Evolutionary conservation across 495 filamentous ascomycete species (phyloP).

Genomic region (Friedmanniomyces simplex): DNA sequence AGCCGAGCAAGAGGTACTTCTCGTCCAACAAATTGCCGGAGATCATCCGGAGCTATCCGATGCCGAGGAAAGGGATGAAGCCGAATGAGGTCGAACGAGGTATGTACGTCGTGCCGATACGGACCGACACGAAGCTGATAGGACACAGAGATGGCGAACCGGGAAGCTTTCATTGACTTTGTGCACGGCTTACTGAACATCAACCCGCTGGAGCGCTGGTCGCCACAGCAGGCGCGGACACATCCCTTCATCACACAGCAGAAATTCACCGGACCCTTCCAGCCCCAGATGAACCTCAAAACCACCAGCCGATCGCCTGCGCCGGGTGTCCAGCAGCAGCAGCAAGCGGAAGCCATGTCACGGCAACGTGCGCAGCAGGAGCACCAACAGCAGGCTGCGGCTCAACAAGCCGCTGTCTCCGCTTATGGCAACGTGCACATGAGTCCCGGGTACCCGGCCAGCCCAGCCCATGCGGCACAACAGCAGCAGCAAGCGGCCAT

Average conservation of each 20-base stretch:
- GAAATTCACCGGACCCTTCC: constrained; percentile 90
- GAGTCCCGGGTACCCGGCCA: constrained; percentile 16
- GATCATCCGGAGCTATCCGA: constrained; percentile 92
- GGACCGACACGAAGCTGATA: background rate
- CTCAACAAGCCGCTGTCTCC: constrained; percentile 9
- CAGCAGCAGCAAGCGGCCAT: constrained; percentile 39
- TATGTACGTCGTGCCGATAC: constrained; percentile 34
- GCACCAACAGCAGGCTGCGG: constrained; percentile 44
- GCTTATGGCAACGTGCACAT: constrained; percentile 17
- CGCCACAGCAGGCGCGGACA: constrained; percentile 91
- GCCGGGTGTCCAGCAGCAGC: constrained; percentile 94
- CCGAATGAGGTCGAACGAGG: constrained; percentile 91
- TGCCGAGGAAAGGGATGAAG: constrained; percentile 99
- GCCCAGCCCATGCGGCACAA: constrained; percentile 1
- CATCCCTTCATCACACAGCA: constrained; percentile 99
- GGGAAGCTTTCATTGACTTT: constrained; percentile 97
- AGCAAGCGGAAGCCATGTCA: constrained; percentile 82
- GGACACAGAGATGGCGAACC: constrained; percentile 87
- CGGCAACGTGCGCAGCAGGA: constrained; percentile 69
- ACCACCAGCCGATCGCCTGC: constrained; percentile 75
- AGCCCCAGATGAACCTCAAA: constrained; percentile 96
- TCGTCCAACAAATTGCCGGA: constrained; percentile 85
- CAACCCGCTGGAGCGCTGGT: constrained; percentile 95
- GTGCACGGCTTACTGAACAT: constrained; percentile 91
- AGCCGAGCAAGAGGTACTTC: constrained; percentile 99